These are phyloP conservation scores for Nemania sp. DNA, from an alignment of 2,329 filamentous ascomycete genomes.

Conservation along the genomic window DNA sequence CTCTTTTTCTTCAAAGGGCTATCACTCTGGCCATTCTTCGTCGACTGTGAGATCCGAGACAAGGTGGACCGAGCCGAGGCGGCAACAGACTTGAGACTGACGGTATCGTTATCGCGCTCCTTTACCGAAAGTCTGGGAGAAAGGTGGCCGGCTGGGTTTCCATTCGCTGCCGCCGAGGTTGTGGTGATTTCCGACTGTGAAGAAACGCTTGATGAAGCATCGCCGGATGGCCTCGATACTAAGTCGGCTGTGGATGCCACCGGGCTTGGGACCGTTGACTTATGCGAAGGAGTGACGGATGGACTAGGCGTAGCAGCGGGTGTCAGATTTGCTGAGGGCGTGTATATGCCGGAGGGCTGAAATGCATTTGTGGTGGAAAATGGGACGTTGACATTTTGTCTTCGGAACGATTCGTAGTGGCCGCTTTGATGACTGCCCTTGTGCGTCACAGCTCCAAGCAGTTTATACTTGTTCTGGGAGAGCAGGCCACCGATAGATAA, in stretches of 20 bases:
- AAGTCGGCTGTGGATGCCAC: constrained; percentile 53
- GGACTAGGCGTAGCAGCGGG: constrained; percentile 47
- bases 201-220: constrained; percentile 45
- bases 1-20: constrained; percentile 33
- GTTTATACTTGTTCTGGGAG: constrained; percentile 76
- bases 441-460: constrained; percentile 87
- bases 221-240: constrained; percentile 44
- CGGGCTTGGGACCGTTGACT: constrained; percentile 45
- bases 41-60: constrained; percentile 50
- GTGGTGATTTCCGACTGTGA: constrained; percentile 33
- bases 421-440: constrained; percentile 95
- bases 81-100: constrained; percentile 59
- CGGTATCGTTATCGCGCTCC: constrained; percentile 52
- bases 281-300: constrained; percentile 49
- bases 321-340: constrained; percentile 58
- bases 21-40: constrained; percentile 37
- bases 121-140: constrained; percentile 35
- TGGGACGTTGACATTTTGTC: constrained; percentile 77
- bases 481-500: constrained; percentile 80
- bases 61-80: constrained; percentile 59
- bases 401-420: constrained; percentile 94
- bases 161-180: constrained; percentile 24
- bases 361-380: constrained; percentile 84
- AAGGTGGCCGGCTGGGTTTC: constrained; percentile 22
- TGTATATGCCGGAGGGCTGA: constrained; percentile 74